phyloP scores from a whole-genome alignment of 2,329 filamentous ascomycete species.

The Boeremia exigua region DNA sequence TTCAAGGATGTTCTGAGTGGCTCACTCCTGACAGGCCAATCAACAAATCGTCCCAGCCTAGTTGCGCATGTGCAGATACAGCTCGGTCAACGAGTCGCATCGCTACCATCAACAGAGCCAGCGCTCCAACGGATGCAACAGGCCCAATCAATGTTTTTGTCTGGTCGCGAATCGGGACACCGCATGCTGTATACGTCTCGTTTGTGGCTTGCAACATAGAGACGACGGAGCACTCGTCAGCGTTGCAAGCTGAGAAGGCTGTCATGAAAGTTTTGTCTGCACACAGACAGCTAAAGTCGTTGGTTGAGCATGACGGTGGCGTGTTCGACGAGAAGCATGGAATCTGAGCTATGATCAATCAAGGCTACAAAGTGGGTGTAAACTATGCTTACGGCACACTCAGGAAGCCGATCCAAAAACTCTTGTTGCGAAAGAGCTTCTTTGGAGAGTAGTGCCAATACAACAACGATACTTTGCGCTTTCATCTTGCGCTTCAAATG shows the following conservation, averaged over 20 bases:
- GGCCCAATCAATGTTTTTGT: constrained; percentile 27
- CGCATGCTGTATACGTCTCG: constrained; percentile 36
- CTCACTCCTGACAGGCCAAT: constrained; percentile 38
- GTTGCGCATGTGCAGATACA: constrained; percentile 27
- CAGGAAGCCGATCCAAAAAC: constrained; percentile 19
- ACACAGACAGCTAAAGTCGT: constrained; percentile 38
- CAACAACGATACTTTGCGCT: constrained; percentile 1
- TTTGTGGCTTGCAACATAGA: constrained; percentile 33
- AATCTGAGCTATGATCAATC: constrained; percentile 15
- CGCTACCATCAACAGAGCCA: constrained; percentile 37
- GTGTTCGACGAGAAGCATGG: constrained; percentile 19
- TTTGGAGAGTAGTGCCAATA: neutral
- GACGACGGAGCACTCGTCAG: constrained; percentile 38
- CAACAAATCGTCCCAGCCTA: constrained; percentile 42
- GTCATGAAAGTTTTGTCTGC: constrained; percentile 30
- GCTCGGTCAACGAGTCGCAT: constrained; percentile 34
- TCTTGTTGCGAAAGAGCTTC: constrained; percentile 24
- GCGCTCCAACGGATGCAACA: constrained; percentile 26
- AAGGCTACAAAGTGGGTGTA: neutral
- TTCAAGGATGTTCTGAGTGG: neutral
- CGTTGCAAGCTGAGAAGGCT: constrained; percentile 31
- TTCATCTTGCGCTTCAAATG: constrained; percentile 15
- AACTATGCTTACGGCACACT: constrained; percentile 17
- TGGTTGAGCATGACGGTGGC: constrained; percentile 24
- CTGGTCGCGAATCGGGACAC: constrained; percentile 31